Conservation (phyloP, 2,329 filamentous ascomycete genomes). For the Talaromyces sp. region DNA sequence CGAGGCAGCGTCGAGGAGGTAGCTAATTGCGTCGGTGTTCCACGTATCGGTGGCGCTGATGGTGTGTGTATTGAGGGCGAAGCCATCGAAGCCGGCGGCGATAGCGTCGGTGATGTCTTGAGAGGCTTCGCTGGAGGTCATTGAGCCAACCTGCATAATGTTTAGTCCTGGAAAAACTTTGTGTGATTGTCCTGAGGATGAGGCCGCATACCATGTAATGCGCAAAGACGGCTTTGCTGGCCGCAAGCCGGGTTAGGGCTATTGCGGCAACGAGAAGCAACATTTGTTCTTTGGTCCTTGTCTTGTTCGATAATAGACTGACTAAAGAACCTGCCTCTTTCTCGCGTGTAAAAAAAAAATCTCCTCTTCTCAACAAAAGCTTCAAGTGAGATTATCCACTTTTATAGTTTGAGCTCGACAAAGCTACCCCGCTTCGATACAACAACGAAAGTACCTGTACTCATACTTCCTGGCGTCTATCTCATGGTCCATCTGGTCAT, state of each 20-base stretch:
- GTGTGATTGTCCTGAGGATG: too few relatives aligned
- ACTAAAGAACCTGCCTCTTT: neutral
- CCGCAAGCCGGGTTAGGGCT: conserved; percentile 11
- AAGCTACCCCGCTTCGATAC: neutral
- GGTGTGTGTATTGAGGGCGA: conserved; percentile 16
- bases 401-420: neutral
- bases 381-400: neutral
- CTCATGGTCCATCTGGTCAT: neutral
- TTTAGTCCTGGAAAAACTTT: neutral
- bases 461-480: neutral
- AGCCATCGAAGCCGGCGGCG: conserved; percentile 15
- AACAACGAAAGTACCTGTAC: neutral
- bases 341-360: too few relatives aligned
- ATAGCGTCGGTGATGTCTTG: conserved; percentile 12
- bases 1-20: conserved; percentile 4
- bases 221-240: conserved; percentile 14
- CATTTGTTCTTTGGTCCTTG: neutral
- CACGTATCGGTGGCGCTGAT: conserved; percentile 8
- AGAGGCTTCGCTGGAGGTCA: conserved; percentile 2
- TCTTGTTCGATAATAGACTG: neutral
- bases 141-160: neutral
- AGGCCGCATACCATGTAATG: conserved; percentile 14
- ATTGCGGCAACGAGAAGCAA: neutral
- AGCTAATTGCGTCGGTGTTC: conserved; percentile 13
- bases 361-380: neutral